Conservation (phyloP, 2,329 filamentous ascomycete genomes). For the Paracoccidioides brasiliensis region DNA sequence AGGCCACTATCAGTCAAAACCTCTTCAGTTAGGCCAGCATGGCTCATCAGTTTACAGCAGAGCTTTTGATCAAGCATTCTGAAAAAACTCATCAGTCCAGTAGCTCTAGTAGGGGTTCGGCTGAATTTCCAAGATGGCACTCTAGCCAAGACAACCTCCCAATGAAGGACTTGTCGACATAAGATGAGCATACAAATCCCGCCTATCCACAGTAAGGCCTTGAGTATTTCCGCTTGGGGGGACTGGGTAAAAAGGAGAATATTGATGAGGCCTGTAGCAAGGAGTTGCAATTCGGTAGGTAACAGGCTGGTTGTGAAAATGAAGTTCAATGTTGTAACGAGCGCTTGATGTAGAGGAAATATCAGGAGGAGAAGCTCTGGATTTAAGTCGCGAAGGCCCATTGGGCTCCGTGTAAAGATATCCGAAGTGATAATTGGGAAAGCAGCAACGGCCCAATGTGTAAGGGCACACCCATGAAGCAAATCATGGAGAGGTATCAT, state of each 20-base stretch:
- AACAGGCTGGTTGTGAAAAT: conserved; percentile 82
- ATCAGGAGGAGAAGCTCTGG: conserved; percentile 51
- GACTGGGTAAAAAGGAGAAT: conserved; percentile 64
- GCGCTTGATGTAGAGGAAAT: conserved; percentile 70
- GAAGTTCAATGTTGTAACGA: conserved; percentile 60
- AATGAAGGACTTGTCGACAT: conserved; percentile 62
- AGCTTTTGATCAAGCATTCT: conserved; percentile 32
- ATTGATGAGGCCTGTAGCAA: conserved; percentile 72
- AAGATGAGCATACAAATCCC: conserved; percentile 61
- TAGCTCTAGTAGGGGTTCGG: conserved; percentile 34
- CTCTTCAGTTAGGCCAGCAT: conserved; percentile 17
- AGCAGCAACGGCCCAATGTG: conserved; percentile 71
- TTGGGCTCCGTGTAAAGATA: conserved; percentile 25
- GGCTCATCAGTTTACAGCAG: conserved; percentile 36
- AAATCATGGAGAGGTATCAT: conserved; percentile 54
- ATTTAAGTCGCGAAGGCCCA: conserved; percentile 30
- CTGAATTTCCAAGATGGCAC: conserved; percentile 86
- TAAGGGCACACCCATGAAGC: conserved; percentile 45
- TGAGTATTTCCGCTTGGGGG: conserved; percentile 73
- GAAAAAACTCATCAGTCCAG: conserved; percentile 27
- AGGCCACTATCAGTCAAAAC: conserved; percentile 27
- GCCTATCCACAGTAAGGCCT: conserved; percentile 74
- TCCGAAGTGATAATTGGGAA: conserved; percentile 50
- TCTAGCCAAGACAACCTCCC: conserved; percentile 73
- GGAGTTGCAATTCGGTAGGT: conserved; percentile 71